Percentiles rank a stretch among this genome's conserved stretches.
Evolutionary conservation across 306 rosid species (phyloP).

Genomic region (Chamaecrista fasciculata): DNA sequence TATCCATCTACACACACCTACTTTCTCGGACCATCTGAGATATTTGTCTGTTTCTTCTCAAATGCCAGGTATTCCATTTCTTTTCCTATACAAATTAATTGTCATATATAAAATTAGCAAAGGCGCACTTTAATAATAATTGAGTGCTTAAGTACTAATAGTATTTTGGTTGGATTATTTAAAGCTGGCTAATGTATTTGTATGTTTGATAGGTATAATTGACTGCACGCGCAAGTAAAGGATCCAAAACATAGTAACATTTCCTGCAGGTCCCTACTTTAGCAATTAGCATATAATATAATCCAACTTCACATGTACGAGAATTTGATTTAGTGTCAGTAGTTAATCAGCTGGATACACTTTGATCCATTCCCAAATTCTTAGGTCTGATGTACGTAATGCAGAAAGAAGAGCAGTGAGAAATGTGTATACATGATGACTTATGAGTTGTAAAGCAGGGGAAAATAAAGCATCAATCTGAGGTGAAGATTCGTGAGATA

Average conservation of each 20-base stretch:
- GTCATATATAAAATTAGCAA: neutral
- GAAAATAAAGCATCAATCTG: neutral
- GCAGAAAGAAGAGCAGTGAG: neutral
- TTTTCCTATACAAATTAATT: neutral
- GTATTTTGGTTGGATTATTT: neutral
- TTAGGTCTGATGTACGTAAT: neutral
- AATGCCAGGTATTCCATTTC: neutral
- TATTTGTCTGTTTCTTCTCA: conserved; percentile 12
- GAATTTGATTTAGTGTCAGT: conserved; percentile 28
- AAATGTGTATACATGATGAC: conserved; percentile 4
- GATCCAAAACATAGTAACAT: conserved; percentile 17
- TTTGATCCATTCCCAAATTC: neutral
- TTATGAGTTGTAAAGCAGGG: conserved; percentile 15
- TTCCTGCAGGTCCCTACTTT: conserved; percentile 1
- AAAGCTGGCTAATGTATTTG: too few relatives aligned
- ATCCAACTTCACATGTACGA: conserved; percentile 27
- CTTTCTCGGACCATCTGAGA: neutral
- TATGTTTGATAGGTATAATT: neutral
- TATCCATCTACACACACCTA: neutral
- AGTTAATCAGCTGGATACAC: conserved; percentile 17
- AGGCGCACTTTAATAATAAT: neutral
- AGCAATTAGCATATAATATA: conserved; percentile 12
- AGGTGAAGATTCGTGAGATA: neutral
- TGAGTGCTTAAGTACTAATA: neutral
- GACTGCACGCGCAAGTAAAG: conserved; percentile 32